These are phyloP conservation scores for Gossypium ekmanianum DNA, from an alignment of 345 rosid genomes.

Conservation along the genomic window DNA sequence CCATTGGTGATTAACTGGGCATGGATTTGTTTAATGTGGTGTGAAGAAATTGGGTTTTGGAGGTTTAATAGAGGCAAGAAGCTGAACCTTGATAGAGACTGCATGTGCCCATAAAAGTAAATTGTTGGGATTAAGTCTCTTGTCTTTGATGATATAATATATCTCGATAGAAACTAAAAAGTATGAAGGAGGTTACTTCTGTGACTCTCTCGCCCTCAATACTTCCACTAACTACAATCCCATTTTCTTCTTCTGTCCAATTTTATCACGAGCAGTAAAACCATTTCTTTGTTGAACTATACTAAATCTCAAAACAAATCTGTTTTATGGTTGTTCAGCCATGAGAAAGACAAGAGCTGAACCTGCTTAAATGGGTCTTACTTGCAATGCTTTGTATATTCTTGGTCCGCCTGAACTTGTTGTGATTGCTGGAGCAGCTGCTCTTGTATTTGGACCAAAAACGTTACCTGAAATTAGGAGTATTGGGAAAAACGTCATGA, in stretches of 20 bases:
- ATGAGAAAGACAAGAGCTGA: constrained; percentile 30
- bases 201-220: constrained; percentile 45
- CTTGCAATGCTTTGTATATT: constrained; percentile 81
- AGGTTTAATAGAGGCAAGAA: constrained; percentile 21
- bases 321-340: constrained; percentile 34
- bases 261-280: constrained; percentile 30
- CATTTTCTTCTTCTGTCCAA: constrained; percentile 56
- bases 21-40: constrained; percentile 48
- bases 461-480: constrained; percentile 93
- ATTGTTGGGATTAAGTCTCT: neutral
- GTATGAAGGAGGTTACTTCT: constrained; percentile 58
- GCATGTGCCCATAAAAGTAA: constrained; percentile 24
- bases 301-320: constrained; percentile 27
- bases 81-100: constrained; percentile 24
- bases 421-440: constrained; percentile 91
- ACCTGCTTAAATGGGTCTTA: constrained; percentile 41
- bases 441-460: constrained; percentile 92
- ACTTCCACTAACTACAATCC: constrained; percentile 24
- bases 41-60: constrained; percentile 27
- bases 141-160: neutral
- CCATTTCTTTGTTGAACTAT: constrained; percentile 14
- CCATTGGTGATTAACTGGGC: constrained; percentile 43
- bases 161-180: neutral
- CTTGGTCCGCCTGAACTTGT: constrained; percentile 91
- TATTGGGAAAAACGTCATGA: constrained; percentile 85